Base-by-base conservation (phyloP, 495 filamentous ascomycete genomes). In the Aspergillus heteromorphus region DNA sequence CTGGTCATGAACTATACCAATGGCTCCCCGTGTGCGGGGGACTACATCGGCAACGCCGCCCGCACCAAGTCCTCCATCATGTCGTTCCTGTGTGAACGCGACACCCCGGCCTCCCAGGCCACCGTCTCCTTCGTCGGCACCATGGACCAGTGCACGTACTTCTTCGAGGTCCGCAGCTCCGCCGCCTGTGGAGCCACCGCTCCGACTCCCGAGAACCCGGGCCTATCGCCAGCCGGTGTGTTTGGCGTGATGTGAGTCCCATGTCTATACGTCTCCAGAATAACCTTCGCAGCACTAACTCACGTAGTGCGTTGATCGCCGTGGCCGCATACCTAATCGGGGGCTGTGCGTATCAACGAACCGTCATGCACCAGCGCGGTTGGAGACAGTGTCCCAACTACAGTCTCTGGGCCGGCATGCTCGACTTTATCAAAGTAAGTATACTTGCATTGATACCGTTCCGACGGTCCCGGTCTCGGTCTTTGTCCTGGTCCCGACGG, bases 351-450 rank as follows among this genome's bases (percentile, higher is more conserved):
- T 99, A 97, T 71, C 91, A 97, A 65, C 83, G 95, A 43, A 95
- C 88, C 10, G 95, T 99, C 52, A 88, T 91, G 74, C 89, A 97
- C 66, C 91, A 95, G 51, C 79, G 95, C 29, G 95, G 95, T 23
- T 99, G 92, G 95, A 81, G 88, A 57, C 95, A 97, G 65, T 77
- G 97, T 54, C 95, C 95, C 14, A 97, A 99, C 70, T 97, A 92
- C 73, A 83, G 79, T 55, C 77, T 96, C 48, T 99, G 95, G 95
- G 84, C 88, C 25, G 86, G 89, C n/a, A 87, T 96, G 38, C 79
- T 87, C 57, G 83, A 84, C 49, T 93, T 95, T 61, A 61, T 96
- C 54, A 85, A 77, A 79, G 93, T 96, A 82, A 80, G 85, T 73
- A 43, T 69, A 29, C 40, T 69, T 8, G 54, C 55, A 30, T 65